Conservation (phyloP, 2,329 filamentous ascomycete genomes). For the Talaromyces sp. region DNA sequence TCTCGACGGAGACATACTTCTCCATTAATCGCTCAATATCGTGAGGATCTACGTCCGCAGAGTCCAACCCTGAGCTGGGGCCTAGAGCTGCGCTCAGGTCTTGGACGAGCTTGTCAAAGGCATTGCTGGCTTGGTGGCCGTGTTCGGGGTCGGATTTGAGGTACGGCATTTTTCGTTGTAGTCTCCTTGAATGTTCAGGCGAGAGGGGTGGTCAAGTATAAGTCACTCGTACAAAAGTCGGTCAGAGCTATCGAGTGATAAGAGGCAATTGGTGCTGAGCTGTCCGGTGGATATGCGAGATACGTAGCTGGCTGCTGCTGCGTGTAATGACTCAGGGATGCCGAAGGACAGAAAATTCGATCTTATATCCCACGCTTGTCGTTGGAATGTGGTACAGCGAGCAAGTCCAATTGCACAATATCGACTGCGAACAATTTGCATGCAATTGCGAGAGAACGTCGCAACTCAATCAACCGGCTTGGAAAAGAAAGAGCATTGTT, state of each 20-base stretch:
- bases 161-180: constrained; percentile 31
- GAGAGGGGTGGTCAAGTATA: not conserved
- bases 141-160: constrained; percentile 24
- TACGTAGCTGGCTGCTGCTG: not conserved
- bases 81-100: constrained; percentile 73
- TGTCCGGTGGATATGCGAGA: constrained; percentile 3
- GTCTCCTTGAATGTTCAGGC: not conserved
- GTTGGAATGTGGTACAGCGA: not conserved
- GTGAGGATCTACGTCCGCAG: constrained; percentile 72
- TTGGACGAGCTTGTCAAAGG: constrained; percentile 67
- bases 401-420: not conserved
- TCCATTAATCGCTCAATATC: constrained; percentile 70
- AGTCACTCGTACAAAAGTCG: not conserved
- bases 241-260: not conserved
- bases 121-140: constrained; percentile 8
- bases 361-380: not conserved
- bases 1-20: constrained; percentile 63
- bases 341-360: not conserved
- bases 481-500: not conserved
- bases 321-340: not conserved
- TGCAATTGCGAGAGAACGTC: not conserved
- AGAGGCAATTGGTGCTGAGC: not conserved
- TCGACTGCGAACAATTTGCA: not conserved
- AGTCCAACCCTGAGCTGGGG: constrained; percentile 75
- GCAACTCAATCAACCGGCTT: not conserved